Evolutionary conservation across 768 basidiomycete species (phyloP), one percentile per base, ranked within the genome.

Genomic region (Pulveroboletus frians): DNA sequence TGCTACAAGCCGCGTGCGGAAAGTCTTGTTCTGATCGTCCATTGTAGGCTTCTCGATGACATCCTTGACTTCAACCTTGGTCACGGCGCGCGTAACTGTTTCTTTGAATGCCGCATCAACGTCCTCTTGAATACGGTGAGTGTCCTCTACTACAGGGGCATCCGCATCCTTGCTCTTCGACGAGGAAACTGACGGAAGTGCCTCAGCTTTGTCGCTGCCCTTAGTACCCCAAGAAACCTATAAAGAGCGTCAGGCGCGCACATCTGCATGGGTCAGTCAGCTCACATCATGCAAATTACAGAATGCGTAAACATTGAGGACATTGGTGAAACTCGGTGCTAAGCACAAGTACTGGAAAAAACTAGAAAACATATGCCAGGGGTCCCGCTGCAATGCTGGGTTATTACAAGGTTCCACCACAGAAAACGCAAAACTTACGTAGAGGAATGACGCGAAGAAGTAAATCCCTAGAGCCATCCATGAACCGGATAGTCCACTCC

Each of bases 361-460:
- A 58, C 90, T 92, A 21, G 90, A 89, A 69, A 94, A 84, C 84
- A 98, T 87, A 69, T 97, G 94, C 94, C 94, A 97, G 5, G 94
- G 94, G 69, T 97, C 94, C 53, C 90, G 84, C 88, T 92, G 52
- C 27, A 51, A 42, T n/a, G 18, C 21, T 46, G 30, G 23, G 21
- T 63, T 45, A 50, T 40, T 14, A 18, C 13, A 46, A 52, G 20
- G 23, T 27, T 49, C 5, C 35, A 27, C 26, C 38, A 5, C 23
- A 32, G n/a, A 13, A 42, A 23, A 3, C 15, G 9, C 39, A 13
- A 1, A 26, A 74, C 88, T 72, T 54, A 91, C 88, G 59, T 90
- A 94, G 61, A 92, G 81, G 69, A 92, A 78, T 0, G 90, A 94
- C 3, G 91, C 80, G 20, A 84, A 61, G 56, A 92, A 75, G 73